A percentile compares a stretch with the other conserved stretches of the same genome.
These are phyloP conservation scores for Eutrema yunnanense DNA, from an alignment of 345 rosid genomes.

Conservation along the genomic window DNA sequence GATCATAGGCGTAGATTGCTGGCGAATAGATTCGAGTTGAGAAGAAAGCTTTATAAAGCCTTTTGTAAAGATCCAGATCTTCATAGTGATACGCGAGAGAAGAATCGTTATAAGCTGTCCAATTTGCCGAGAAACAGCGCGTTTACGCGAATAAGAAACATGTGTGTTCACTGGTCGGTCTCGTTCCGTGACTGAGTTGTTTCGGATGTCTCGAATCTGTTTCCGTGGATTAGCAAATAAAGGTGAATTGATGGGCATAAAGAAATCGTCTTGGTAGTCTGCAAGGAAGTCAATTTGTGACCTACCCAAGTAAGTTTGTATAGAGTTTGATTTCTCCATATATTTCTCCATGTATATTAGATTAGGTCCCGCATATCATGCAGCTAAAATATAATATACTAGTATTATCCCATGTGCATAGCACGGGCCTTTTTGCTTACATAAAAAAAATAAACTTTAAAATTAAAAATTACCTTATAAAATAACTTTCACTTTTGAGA, in stretches of 20 bases:
- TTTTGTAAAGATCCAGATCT: conserved; percentile 44
- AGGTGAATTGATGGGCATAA: conserved; percentile 25
- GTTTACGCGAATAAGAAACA: conserved; percentile 44
- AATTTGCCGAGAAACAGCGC: conserved; percentile 61
- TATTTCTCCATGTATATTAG: too few species aligned
- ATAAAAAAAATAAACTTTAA: too few species aligned
- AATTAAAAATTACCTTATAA: too few species aligned
- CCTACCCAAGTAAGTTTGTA: background rate
- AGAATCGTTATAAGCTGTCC: conserved; percentile 40
- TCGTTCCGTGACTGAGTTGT: conserved; percentile 40
- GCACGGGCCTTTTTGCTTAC: too few species aligned
- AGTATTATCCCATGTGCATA: too few species aligned
- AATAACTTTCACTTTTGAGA: too few species aligned
- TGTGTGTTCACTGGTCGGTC: conserved; percentile 55
- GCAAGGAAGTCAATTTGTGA: background rate
- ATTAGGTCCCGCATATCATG: too few species aligned
- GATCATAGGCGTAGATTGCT: conserved; percentile 47
- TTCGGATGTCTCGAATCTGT: conserved; percentile 29
- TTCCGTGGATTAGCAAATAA: conserved; percentile 24
- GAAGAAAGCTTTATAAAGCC: conserved; percentile 49
- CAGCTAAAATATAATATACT: too few species aligned
- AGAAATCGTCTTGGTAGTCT: conserved; percentile 27
- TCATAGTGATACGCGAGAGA: conserved; percentile 49
- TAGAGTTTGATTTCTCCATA: background rate
- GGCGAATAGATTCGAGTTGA: conserved; percentile 42